These are phyloP conservation scores for Ophiostoma quercus DNA, from an alignment of 2,329 filamentous ascomycete genomes.

Conservation along the genomic window DNA sequence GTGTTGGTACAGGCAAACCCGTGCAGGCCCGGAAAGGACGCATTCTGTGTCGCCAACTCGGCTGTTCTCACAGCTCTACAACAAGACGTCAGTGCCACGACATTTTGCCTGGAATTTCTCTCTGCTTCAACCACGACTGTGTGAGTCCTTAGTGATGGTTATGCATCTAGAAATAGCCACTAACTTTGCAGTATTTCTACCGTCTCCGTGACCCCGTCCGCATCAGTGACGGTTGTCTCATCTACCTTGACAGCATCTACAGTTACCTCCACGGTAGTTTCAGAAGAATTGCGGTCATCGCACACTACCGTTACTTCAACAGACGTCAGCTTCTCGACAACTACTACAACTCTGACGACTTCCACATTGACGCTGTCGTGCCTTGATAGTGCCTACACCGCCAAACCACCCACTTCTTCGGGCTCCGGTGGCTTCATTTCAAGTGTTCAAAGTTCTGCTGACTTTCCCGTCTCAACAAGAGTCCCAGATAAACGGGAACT, in stretches of 20 bases:
- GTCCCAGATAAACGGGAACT: background rate
- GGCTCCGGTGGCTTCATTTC: background rate
- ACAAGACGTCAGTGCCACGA: background rate
- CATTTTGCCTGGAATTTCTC: background rate
- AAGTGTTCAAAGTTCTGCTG: background rate
- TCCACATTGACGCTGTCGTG: background rate
- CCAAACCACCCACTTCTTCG: background rate
- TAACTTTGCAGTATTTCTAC: background rate
- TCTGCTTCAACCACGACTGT: background rate
- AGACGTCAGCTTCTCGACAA: background rate
- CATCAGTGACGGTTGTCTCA: background rate
- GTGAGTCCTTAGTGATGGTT: no score
- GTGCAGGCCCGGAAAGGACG: background rate
- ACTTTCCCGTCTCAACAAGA: background rate
- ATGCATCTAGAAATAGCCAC: background rate
- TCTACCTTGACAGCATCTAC: background rate
- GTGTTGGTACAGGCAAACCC: background rate
- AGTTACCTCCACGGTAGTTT: background rate
- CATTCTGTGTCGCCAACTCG: background rate
- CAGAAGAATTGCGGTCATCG: background rate
- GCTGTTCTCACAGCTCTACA: background rate
- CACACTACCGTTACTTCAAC: background rate
- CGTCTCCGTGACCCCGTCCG: background rate
- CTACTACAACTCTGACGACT: background rate
- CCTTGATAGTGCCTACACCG: background rate